A percentile compares a stretch with the other conserved stretches of the same genome.
phyloP scores from a whole-genome alignment of 768 basidiomycete genomes.

The Russula dissimulans region DNA sequence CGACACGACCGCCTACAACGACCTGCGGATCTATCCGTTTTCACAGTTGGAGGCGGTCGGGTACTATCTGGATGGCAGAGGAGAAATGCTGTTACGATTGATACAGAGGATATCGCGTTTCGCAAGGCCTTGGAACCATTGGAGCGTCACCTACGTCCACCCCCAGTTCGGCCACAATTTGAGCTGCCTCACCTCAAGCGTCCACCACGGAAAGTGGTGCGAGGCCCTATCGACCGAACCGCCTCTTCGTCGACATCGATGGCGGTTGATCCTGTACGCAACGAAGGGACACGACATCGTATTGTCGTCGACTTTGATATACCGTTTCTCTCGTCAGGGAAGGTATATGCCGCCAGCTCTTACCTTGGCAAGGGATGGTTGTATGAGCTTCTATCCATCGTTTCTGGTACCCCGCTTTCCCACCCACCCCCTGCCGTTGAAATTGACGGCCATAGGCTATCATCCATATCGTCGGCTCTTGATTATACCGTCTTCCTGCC shows the following conservation, averaged over 20 bases:
- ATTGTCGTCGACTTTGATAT: conserved; percentile 46
- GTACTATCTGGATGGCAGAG: conserved; percentile 33
- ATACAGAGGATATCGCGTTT: conserved; percentile 33
- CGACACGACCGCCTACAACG: conserved; percentile 19
- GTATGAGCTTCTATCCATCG: conserved; percentile 40
- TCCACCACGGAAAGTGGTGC: not conserved
- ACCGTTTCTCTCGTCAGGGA: conserved; percentile 38
- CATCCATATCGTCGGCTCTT: conserved; percentile 33
- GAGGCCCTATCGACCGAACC: not conserved
- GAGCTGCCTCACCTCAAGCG: not conserved
- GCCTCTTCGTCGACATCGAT: not conserved
- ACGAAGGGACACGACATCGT: conserved; percentile 15
- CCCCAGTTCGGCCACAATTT: not conserved
- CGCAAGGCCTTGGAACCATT: conserved; percentile 17
- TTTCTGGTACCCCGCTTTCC: conserved; percentile 25
- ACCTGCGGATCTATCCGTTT: conserved; percentile 30
- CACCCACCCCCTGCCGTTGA: conserved; percentile 27
- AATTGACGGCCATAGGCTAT: conserved; percentile 36
- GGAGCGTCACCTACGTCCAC: not conserved
- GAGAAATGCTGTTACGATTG: conserved; percentile 30
- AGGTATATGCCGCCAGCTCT: conserved; percentile 41
- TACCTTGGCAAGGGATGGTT: conserved; percentile 57
- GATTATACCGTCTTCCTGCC: conserved; percentile 30
- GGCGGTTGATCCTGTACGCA: not conserved
- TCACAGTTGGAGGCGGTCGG: conserved; percentile 31